Conservation (phyloP, 176 grass and related monocot genomes). For the Paspalum notatum region DNA sequence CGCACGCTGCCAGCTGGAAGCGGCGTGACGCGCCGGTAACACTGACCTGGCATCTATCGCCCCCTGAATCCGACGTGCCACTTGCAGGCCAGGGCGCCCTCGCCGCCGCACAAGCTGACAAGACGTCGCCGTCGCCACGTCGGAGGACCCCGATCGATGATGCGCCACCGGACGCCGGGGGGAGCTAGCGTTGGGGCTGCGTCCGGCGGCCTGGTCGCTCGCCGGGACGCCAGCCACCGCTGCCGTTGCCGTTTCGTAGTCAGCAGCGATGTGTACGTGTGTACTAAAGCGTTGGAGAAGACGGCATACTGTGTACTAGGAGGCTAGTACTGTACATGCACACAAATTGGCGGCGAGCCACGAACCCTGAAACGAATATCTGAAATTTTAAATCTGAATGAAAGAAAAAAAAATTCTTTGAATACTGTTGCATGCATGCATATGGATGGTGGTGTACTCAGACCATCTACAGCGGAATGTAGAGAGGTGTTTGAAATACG, state of each 20-base stretch:
- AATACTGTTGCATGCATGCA: not conserved
- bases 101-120: conserved; percentile 31
- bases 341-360: not conserved
- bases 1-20: conserved; percentile 16
- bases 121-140: conserved; percentile 46
- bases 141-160: not conserved
- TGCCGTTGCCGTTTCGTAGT: conserved; percentile 35
- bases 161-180: not conserved
- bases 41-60: conserved; percentile 60
- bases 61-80: conserved; percentile 67
- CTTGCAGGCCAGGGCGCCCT: conserved; percentile 14
- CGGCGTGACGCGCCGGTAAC: conserved; percentile 24
- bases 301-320: not conserved
- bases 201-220: too few relatives aligned
- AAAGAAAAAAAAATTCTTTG: not conserved
- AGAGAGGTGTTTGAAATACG: too few relatives aligned
- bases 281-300: not conserved
- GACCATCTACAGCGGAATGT: too few relatives aligned
- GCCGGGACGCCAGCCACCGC: not conserved
- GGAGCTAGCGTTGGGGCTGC: too few relatives aligned
- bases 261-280: not conserved
- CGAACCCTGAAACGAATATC: not conserved
- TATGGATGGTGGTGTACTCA: not conserved
- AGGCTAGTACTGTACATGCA: not conserved
- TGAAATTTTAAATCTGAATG: not conserved